A percentile compares a stretch with the other conserved stretches of the same genome.
Conservation (phyloP, 2,329 filamentous ascomycete genomes). For the Leptographium radiaticola region DNA sequence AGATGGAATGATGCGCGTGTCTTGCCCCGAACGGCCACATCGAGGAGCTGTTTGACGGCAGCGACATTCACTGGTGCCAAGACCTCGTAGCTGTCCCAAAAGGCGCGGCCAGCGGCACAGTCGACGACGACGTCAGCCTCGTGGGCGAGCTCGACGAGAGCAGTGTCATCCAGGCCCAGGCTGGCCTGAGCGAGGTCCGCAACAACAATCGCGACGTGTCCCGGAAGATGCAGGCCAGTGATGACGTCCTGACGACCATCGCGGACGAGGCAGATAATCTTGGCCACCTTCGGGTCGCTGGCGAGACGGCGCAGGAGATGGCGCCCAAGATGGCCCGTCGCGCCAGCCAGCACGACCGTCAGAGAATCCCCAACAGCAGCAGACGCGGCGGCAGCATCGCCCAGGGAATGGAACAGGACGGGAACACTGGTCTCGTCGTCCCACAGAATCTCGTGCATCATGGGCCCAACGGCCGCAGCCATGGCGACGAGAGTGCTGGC, state of each 20-base stretch:
- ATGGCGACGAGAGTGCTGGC: slow-evolving; percentile 25
- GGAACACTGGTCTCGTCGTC: slow-evolving; percentile 10
- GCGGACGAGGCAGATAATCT: neutral
- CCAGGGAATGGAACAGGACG: neutral
- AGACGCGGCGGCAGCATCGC: neutral
- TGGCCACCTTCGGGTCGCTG: slow-evolving; percentile 13
- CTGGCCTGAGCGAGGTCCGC: neutral
- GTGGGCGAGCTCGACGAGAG: slow-evolving; percentile 1
- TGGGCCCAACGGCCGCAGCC: slow-evolving; percentile 19
- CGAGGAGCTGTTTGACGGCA: slow-evolving; percentile 21
- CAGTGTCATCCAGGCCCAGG: slow-evolving; percentile 7
- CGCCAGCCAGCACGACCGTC: slow-evolving; percentile 24
- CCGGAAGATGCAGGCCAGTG: neutral
- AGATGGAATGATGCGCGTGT: slow-evolving; percentile 16
- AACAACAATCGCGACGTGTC: neutral
- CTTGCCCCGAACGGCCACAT: slow-evolving; percentile 13
- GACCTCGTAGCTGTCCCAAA: slow-evolving; percentile 22
- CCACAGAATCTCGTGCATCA: slow-evolving; percentile 14
- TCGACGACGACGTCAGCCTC: slow-evolving; percentile 28
- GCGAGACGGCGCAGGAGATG: slow-evolving; percentile 24
- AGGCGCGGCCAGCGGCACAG: slow-evolving; percentile 28
- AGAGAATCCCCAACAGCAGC: neutral
- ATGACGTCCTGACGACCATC: neutral
- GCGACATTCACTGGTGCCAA: slow-evolving; percentile 22
- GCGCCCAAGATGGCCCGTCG: slow-evolving; percentile 26